A percentile compares a stretch with the other conserved stretches of the same genome.
phyloP scores from a whole-genome alignment of 148 eudicot genomes.

The Rhododendron simsii region DNA sequence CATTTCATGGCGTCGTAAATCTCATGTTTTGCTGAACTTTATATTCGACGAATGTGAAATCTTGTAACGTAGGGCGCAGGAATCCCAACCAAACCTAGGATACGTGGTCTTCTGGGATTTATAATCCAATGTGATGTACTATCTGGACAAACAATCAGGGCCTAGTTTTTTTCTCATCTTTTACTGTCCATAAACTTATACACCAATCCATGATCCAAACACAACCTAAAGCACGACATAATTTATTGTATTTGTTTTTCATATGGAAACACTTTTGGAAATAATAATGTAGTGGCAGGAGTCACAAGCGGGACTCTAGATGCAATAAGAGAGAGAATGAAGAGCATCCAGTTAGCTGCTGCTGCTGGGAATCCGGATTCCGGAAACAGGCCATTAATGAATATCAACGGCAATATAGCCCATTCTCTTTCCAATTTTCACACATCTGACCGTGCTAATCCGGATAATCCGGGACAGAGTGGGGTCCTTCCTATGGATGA shows the following conservation, averaged over 20 bases:
- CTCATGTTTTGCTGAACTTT: background rate
- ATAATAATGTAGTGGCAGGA: constrained; percentile 19
- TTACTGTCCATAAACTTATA: background rate
- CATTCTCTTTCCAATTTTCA: constrained; percentile 29
- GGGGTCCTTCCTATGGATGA: constrained; percentile 97
- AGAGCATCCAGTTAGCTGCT: constrained; percentile 84
- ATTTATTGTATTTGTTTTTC: background rate
- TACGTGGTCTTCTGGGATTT: background rate
- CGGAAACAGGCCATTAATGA: constrained; percentile 47
- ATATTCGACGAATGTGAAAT: background rate
- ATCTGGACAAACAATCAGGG: background rate
- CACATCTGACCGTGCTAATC: constrained; percentile 28
- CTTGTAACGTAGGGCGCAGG: background rate
- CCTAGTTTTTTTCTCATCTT: background rate
- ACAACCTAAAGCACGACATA: background rate
- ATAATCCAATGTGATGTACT: background rate
- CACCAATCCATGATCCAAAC: background rate
- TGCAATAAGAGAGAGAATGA: constrained; percentile 94
- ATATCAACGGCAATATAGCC: constrained; percentile 48
- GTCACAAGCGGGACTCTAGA: constrained; percentile 73
- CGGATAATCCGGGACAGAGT: constrained; percentile 44
- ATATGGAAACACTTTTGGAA: background rate
- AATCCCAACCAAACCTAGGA: background rate
- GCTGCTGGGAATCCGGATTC: constrained; percentile 60
- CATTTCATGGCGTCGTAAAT: background rate